Evolutionary conservation across 352 stramenopile species (phyloP).

Genomic region (Phytophthora litchii): DNA sequence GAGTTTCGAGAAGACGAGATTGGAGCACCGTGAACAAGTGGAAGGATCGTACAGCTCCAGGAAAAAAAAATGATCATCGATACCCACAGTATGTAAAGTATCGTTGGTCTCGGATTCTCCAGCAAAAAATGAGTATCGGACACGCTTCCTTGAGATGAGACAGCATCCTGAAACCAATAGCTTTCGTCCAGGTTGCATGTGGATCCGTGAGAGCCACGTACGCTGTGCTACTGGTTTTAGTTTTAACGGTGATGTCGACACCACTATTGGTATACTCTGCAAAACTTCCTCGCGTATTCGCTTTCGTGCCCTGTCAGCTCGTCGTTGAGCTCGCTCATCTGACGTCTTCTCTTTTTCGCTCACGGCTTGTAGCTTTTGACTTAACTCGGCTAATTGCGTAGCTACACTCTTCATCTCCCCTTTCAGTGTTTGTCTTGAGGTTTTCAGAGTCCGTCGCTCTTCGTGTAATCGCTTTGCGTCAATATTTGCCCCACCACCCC

Average conservation of each 20-base stretch:
- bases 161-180: slow-evolving; percentile 37
- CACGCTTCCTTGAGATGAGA: slow-evolving; percentile 18
- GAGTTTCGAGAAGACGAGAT: slow-evolving; percentile 38
- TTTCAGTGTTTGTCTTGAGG: slow-evolving; percentile 50
- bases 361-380: slow-evolving; percentile 21
- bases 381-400: slow-evolving; percentile 27
- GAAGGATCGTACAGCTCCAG: slow-evolving; percentile 50
- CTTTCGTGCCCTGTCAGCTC: slow-evolving; percentile 26
- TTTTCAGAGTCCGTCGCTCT: slow-evolving; percentile 47
- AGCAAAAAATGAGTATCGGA: slow-evolving; percentile 44
- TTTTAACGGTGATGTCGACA: neutral
- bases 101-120: slow-evolving; percentile 10
- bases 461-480: slow-evolving; percentile 39
- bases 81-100: slow-evolving; percentile 5
- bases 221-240: slow-evolving; percentile 19
- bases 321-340: slow-evolving; percentile 27
- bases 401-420: slow-evolving; percentile 41
- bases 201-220: slow-evolving; percentile 32
- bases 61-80: slow-evolving; percentile 21
- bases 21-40: slow-evolving; percentile 6
- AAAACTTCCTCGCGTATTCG: slow-evolving; percentile 26
- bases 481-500: slow-evolving; percentile 27
- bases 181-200: slow-evolving; percentile 24
- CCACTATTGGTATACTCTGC: slow-evolving; percentile 8
- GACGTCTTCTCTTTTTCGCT: slow-evolving; percentile 38